These are phyloP conservation scores for Prunus salicina DNA, from an alignment of 306 rosid genomes.

Conservation along the genomic window DNA sequence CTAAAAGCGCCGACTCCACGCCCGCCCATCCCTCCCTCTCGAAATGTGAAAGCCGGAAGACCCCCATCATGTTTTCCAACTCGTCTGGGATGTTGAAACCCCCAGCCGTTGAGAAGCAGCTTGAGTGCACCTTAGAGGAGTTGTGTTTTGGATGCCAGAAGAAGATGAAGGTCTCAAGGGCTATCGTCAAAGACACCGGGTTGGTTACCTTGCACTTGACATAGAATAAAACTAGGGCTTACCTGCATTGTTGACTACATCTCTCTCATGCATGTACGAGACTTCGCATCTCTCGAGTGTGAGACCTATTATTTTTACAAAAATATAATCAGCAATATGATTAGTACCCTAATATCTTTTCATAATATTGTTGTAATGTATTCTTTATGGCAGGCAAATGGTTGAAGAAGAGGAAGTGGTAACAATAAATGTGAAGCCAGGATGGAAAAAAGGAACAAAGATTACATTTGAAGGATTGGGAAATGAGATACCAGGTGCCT, in stretches of 20 bases:
- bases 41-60: constrained; percentile 18
- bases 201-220: constrained; percentile 22
- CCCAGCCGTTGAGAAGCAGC: constrained; percentile 55
- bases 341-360: not conserved
- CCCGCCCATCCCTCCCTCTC: not conserved
- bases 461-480: constrained; percentile 81
- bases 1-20: not conserved
- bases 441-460: constrained; percentile 87
- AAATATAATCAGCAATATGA: not conserved
- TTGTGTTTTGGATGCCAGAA: constrained; percentile 77
- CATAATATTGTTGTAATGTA: not conserved
- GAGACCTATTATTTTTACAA: too few relatives aligned
- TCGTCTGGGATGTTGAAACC: constrained; percentile 76
- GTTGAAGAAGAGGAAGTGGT: constrained; percentile 58
- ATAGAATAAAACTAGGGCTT: not conserved
- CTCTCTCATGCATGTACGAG: not conserved
- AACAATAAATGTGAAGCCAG: constrained; percentile 70
- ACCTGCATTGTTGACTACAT: not conserved
- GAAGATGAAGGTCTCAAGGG: constrained; percentile 64
- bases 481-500: constrained; percentile 41
- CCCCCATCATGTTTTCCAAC: constrained; percentile 70
- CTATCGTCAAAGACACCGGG: constrained; percentile 50
- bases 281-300: not conserved
- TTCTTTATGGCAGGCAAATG: constrained; percentile 38
- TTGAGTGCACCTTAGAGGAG: constrained; percentile 85